Evolutionary conservation across 176 grass and related monocot genomes (phyloP).

Genomic region (Oryza rufipogon): DNA sequence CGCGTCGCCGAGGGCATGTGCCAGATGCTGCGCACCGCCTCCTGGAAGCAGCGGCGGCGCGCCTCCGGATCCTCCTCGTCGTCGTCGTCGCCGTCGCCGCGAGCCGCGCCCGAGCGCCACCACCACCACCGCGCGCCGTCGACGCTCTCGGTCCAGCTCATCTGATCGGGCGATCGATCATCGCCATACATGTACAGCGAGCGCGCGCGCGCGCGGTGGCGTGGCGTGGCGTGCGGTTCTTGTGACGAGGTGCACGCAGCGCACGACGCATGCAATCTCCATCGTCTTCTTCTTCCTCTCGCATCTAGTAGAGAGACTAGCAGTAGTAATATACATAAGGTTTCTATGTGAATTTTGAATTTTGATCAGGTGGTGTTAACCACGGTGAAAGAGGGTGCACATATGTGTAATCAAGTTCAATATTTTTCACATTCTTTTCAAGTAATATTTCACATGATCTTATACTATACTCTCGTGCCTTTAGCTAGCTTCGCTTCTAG

Average conservation of each 20-base stretch:
- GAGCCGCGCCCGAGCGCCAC: conserved; percentile 17
- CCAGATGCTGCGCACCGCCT: conserved; percentile 69
- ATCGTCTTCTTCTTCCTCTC: conserved; percentile 5
- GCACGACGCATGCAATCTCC: neutral
- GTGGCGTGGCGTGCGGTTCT: neutral
- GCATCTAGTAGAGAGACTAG: neutral
- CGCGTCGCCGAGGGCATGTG: conserved; percentile 85
- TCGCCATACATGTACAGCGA: neutral
- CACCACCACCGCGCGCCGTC: conserved; percentile 13
- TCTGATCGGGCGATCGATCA: neutral
- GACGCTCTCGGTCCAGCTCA: neutral
- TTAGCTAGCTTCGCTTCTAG: neutral
- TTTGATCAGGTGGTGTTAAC: conserved; percentile 2
- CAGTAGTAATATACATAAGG: neutral
- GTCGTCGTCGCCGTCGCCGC: conserved; percentile 19
- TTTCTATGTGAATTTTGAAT: conserved; percentile 11
- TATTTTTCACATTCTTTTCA: neutral
- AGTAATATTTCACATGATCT: neutral
- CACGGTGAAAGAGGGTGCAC: neutral
- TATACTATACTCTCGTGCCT: too few species aligned
- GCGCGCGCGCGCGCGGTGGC: too few species aligned
- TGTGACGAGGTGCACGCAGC: neutral
- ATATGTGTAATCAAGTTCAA: conserved; percentile 20
- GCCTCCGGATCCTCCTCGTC: neutral
- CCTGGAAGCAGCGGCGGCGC: conserved; percentile 23